Evolutionary conservation across 1,284 basidiomycete genomes (phyloP).

Genomic region (Heimioporus retisporus): DNA sequence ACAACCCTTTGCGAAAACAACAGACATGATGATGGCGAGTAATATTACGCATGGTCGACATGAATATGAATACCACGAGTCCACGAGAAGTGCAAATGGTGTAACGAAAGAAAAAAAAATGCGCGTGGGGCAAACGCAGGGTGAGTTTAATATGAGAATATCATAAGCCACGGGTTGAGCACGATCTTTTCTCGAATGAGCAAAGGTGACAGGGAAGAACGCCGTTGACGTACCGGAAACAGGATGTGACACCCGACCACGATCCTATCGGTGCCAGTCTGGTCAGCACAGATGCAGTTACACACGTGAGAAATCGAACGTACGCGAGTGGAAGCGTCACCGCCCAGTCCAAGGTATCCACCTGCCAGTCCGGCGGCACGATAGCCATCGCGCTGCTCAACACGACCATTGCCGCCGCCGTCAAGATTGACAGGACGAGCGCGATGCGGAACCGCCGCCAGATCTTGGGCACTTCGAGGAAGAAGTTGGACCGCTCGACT

Average conservation of each 20-base stretch:
- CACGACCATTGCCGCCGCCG: conserved; percentile 64
- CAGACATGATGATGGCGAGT: no score
- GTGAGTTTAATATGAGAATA: conserved; percentile 69
- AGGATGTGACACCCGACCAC: conserved; percentile 71
- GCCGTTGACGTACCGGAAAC: conserved; percentile 62
- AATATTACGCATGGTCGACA: no score
- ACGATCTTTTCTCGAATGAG: conserved; percentile 58
- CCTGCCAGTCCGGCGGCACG: conserved; percentile 71
- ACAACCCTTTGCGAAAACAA: no score
- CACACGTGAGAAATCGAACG: conserved; percentile 13
- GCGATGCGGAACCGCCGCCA: conserved; percentile 66
- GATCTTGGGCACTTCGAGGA: conserved; percentile 88
- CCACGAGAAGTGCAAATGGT: no score
- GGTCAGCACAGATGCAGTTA: not conserved
- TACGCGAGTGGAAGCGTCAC: conserved; percentile 74
- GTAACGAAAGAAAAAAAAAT: no score
- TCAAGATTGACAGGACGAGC: conserved; percentile 62
- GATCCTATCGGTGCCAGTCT: conserved; percentile 52
- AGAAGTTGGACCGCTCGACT: conserved; percentile 87
- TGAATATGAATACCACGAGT: no score
- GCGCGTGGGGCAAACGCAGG: no score
- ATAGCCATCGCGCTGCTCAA: conserved; percentile 53
- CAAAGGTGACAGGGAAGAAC: not conserved
- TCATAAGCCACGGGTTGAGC: conserved; percentile 84
- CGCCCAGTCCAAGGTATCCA: conserved; percentile 63